These are phyloP conservation scores for Neoboletus magnificus DNA, from an alignment of 768 basidiomycete species.

Conservation along the genomic window DNA sequence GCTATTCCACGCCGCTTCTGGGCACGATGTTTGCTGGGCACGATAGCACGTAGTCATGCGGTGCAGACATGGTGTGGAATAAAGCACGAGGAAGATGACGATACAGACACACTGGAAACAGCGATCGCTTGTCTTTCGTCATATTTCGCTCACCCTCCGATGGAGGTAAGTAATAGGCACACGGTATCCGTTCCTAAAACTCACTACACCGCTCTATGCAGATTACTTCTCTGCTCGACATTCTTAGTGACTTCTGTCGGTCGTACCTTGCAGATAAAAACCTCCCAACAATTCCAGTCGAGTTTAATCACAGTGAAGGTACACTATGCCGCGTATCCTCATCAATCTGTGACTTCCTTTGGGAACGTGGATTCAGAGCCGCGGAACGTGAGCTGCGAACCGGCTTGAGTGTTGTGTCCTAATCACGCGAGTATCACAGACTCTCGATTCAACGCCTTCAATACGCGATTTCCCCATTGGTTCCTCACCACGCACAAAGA, in stretches of 20 bases:
- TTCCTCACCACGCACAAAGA: slow-evolving; percentile 49
- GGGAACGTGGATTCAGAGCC: slow-evolving; percentile 44
- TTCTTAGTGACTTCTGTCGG: slow-evolving; percentile 40
- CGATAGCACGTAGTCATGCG: slow-evolving; percentile 43
- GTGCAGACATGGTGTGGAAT: slow-evolving; percentile 37
- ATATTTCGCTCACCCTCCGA: slow-evolving; percentile 46
- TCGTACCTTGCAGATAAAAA: slow-evolving; percentile 32
- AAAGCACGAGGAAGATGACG: slow-evolving; percentile 3
- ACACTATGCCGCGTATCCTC: slow-evolving; percentile 32
- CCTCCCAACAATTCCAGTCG: slow-evolving; percentile 27
- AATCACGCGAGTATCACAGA: slow-evolving; percentile 23
- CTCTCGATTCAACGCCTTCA: slow-evolving; percentile 40
- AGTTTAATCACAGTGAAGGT: slow-evolving; percentile 33
- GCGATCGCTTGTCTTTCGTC: slow-evolving; percentile 50
- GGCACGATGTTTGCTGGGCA: slow-evolving; percentile 43
- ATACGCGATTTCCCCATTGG: slow-evolving; percentile 57
- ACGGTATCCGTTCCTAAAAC: not conserved
- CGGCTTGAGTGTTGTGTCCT: not conserved
- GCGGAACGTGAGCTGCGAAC: slow-evolving; percentile 36
- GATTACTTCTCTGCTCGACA: slow-evolving; percentile 41
- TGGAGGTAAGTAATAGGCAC: slow-evolving; percentile 34
- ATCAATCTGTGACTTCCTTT: slow-evolving; percentile 51
- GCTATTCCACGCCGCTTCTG: slow-evolving; percentile 48
- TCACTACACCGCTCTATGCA: slow-evolving; percentile 17
- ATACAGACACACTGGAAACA: slow-evolving; percentile 37